These are phyloP conservation scores for Entomortierella chlamydospora DNA, from an alignment of 192 early-diverging fungal species.

Conservation along the genomic window DNA sequence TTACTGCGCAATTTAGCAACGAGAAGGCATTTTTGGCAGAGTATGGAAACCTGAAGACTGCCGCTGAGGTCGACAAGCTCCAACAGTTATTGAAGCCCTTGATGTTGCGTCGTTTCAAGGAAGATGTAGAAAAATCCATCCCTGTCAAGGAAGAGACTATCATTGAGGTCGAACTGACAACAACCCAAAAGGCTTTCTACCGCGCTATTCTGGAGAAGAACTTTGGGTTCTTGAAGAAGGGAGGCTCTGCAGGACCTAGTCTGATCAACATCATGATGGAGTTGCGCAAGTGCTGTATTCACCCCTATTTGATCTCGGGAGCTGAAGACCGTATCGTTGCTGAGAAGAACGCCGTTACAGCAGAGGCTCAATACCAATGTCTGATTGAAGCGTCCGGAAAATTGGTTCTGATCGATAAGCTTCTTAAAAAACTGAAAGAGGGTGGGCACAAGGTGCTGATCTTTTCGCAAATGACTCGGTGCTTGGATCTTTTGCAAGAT, in stretches of 20 bases:
- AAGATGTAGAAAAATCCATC: slow-evolving; percentile 91
- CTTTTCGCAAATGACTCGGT: slow-evolving; percentile 89
- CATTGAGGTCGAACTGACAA: slow-evolving; percentile 90
- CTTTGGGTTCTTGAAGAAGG: slow-evolving; percentile 86
- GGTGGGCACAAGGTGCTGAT: slow-evolving; percentile 90
- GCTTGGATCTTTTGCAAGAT: slow-evolving; percentile 86
- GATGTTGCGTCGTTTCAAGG: slow-evolving; percentile 89
- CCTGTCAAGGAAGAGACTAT: slow-evolving; percentile 93
- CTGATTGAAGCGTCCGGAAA: slow-evolving; percentile 87
- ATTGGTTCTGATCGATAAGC: slow-evolving; percentile 86
- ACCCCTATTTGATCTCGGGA: slow-evolving; percentile 83
- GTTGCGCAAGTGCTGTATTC: slow-evolving; percentile 91
- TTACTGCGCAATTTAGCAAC: slow-evolving; percentile 54
- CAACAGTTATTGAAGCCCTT: slow-evolving; percentile 85
- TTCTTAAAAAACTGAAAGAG: slow-evolving; percentile 77
- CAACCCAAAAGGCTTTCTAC: slow-evolving; percentile 89
- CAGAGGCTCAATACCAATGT: slow-evolving; percentile 75
- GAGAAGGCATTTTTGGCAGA: slow-evolving; percentile 77
- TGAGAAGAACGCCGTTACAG: slow-evolving; percentile 68
- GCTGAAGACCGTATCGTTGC: slow-evolving; percentile 86
- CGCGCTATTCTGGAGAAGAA: slow-evolving; percentile 88
- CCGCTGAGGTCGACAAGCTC: slow-evolving; percentile 81
- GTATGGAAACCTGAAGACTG: slow-evolving; percentile 76
- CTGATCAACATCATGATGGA: slow-evolving; percentile 92
- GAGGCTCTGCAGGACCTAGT: slow-evolving; percentile 64